phyloP scores from a whole-genome alignment of 768 basidiomycete species.

The Lepiota brunneoincarnata region DNA sequence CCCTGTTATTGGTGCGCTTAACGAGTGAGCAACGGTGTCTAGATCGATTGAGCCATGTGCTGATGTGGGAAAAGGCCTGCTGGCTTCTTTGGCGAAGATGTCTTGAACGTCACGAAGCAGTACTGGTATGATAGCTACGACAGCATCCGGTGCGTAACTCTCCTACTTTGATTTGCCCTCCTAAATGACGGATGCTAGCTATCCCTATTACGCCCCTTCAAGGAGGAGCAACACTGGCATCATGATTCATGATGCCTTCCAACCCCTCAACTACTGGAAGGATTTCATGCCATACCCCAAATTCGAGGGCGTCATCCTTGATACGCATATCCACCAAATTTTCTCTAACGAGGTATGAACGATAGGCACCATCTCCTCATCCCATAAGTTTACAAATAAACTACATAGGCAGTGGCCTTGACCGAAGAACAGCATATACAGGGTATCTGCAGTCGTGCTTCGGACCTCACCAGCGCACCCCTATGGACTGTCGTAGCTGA shows the following conservation, averaged over 20 bases:
- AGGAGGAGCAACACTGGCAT: conserved; percentile 60
- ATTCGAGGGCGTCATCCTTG: conserved; percentile 68
- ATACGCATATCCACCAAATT: conserved; percentile 77
- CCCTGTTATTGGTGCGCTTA: conserved; percentile 66
- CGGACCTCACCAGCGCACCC: conserved; percentile 46
- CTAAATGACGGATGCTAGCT: conserved; percentile 20
- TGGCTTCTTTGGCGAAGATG: conserved; percentile 49
- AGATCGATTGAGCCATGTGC: background rate
- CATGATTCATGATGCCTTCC: conserved; percentile 77
- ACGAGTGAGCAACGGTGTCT: conserved; percentile 51
- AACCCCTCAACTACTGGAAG: conserved; percentile 64
- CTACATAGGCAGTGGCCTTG: conserved; percentile 38
- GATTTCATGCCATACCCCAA: conserved; percentile 51
- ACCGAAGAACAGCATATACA: conserved; percentile 51
- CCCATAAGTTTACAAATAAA: background rate
- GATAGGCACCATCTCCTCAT: background rate
- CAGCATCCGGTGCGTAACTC: conserved; percentile 53
- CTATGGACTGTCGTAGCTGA: conserved; percentile 87
- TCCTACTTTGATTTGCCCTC: background rate
- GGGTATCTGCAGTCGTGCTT: conserved; percentile 46
- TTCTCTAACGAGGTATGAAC: conserved; percentile 52
- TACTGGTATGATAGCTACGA: conserved; percentile 71
- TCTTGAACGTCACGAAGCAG: conserved; percentile 46
- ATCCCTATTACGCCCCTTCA: conserved; percentile 26
- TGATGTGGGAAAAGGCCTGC: conserved; percentile 50